Conservation (phyloP, 345 rosid genomes). For the Melaleuca quinquenervia region DNA sequence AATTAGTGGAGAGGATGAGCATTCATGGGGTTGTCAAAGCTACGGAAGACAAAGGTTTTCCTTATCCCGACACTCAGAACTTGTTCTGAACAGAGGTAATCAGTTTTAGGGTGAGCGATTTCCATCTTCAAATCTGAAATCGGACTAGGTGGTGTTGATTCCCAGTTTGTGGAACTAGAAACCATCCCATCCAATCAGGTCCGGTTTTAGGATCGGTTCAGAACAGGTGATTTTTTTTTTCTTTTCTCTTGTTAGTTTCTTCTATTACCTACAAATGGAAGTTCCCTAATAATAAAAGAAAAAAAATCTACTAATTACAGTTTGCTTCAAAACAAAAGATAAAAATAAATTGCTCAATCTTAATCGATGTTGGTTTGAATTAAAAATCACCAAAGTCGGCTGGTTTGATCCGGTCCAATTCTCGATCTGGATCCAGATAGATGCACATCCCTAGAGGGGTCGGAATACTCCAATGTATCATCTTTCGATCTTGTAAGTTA, state of each 20-base stretch:
- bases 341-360: no score
- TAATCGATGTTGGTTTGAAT: not conserved
- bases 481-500: not conserved
- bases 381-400: not conserved
- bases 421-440: not conserved
- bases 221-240: not conserved
- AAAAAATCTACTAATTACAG: no score
- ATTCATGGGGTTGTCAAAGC: not conserved
- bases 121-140: not conserved
- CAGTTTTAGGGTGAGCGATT: not conserved
- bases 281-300: not conserved
- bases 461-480: not conserved
- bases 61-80: not conserved
- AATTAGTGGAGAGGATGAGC: not conserved
- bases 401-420: not conserved
- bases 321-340: no score
- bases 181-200: fast-evolving
- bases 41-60: not conserved
- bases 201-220: not conserved
- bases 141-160: not conserved
- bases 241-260: no score
- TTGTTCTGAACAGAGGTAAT: not conserved
- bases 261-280: no score
- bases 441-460: not conserved
- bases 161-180: not conserved